phyloP scores from a whole-genome alignment of 495 filamentous ascomycete genomes.

The Hyaloscypha hepaticicola region DNA sequence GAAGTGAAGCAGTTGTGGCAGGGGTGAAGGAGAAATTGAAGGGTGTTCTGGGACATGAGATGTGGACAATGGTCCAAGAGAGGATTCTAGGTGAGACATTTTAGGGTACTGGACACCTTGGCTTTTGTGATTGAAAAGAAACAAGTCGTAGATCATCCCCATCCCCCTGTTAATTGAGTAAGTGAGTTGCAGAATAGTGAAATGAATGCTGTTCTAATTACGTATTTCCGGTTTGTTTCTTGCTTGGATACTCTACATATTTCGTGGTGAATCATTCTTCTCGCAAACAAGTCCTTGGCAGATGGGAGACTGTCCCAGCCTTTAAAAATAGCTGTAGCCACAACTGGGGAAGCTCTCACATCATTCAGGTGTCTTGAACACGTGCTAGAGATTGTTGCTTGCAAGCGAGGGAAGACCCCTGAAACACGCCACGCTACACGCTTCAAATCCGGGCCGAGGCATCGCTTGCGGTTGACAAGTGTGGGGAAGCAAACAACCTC shows the following conservation, averaged over 20 bases:
- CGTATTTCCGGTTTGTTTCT: no score
- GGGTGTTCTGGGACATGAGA: not conserved
- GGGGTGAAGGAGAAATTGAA: not conserved
- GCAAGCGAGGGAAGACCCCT: not conserved
- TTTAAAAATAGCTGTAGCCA: no score
- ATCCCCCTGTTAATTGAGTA: no score
- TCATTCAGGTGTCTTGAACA: no score
- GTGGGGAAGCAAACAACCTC: not conserved
- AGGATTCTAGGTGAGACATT: not conserved
- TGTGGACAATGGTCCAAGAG: not conserved
- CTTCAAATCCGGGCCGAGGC: not conserved
- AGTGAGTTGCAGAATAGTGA: no score
- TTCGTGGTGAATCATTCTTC: no score
- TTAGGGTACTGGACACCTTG: not conserved
- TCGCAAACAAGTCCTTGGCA: no score
- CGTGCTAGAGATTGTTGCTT: not conserved
- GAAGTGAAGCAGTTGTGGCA: not conserved
- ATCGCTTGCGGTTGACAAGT: not conserved
- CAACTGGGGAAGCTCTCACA: no score
- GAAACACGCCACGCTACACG: not conserved
- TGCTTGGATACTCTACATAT: no score
- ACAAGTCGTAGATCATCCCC: no score
- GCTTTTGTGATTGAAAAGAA: not conserved
- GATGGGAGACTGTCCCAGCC: no score
- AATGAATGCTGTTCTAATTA: no score